Base-by-base conservation (phyloP, 345 rosid genomes). In the Pseudoturritis turrita region DNA sequence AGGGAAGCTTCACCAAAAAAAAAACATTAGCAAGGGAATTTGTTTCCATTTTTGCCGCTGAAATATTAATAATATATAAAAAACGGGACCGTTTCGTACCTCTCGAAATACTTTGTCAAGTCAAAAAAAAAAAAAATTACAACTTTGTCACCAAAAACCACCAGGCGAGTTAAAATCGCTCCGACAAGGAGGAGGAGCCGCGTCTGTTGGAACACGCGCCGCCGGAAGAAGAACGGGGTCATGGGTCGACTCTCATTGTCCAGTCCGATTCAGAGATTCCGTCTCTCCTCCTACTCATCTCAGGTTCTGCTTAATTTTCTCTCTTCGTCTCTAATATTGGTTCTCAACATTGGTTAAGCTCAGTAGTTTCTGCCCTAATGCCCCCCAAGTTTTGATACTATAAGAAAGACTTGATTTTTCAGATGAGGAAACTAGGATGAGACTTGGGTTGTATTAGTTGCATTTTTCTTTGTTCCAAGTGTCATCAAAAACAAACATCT, bases 181-280 rank as follows among this genome's bases (percentile, higher is more conserved):
- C 73, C 31, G 78, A 52, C 62, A 43, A 39, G 52, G 44, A 74
- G 77, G 5, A 7, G 72, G n/a, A n/a, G 71, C 59, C 8, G 41
- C 41, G 57, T 61, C 43, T 61, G 68, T 60, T 23, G 44, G 22
- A 25, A 52, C 53, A 33, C 41, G 41, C 69, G 45, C 79, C 71
- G 79, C 39, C 53, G 23, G 28, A 8, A 39, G 33, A 10, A 44
- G 28, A 54, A 55, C 52, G 45, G 66, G 6, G 60, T 6, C n/a
- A 70, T 76, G 79, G 60, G 55, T 62, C 75, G 71, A 19, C 71
- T 69, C 51, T 69, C 58, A 46, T 7, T 44, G 36, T 47, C 65
- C 17, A 69, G 29, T 45, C 43, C 36, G 54, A 47, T 69, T 55
- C 75, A 39, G 47, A 47, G 71, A 46, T 29, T 56, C 10, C 76